These are phyloP conservation scores for Mallotus nudiflorus DNA, from an alignment of 345 rosid genomes.

Conservation along the genomic window DNA sequence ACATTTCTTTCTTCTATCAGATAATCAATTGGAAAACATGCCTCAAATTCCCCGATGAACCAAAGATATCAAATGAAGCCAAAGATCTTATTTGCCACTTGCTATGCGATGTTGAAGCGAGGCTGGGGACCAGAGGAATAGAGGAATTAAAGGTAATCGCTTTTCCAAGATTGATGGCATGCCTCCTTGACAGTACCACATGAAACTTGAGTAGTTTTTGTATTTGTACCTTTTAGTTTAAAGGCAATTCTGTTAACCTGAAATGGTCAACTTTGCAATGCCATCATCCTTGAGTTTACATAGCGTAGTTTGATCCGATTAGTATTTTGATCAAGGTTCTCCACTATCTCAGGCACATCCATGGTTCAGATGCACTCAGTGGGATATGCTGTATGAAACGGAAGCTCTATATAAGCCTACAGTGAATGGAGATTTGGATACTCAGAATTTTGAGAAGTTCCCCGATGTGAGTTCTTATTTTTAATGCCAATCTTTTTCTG, in stretches of 20 bases:
- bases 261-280: not conserved
- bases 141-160: conserved; percentile 84
- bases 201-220: conserved; percentile 10
- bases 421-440: conserved; percentile 88
- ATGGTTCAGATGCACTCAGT: conserved; percentile 71
- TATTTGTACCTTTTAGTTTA: too few species aligned
- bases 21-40: conserved; percentile 92
- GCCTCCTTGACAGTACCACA: not conserved
- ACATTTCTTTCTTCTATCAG: conserved; percentile 41
- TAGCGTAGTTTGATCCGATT: conserved; percentile 18
- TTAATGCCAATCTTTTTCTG: not conserved
- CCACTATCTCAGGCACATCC: conserved; percentile 62
- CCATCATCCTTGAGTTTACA: not conserved
- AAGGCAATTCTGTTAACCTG: too few species aligned
- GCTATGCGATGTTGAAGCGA: conserved; percentile 89
- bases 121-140: conserved; percentile 85
- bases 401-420: conserved; percentile 83
- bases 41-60: conserved; percentile 94
- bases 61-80: conserved; percentile 80
- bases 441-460: conserved; percentile 97
- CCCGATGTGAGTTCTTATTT: conserved; percentile 68
- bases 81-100: conserved; percentile 81
- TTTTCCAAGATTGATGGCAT: conserved; percentile 2
- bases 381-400: conserved; percentile 88
- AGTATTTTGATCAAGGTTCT: conserved; percentile 20